Percentiles rank a stretch among this genome's conserved stretches.
phyloP scores from a whole-genome alignment of 805 yeast genomes.

The Wickerhamomyces bisporus region DNA sequence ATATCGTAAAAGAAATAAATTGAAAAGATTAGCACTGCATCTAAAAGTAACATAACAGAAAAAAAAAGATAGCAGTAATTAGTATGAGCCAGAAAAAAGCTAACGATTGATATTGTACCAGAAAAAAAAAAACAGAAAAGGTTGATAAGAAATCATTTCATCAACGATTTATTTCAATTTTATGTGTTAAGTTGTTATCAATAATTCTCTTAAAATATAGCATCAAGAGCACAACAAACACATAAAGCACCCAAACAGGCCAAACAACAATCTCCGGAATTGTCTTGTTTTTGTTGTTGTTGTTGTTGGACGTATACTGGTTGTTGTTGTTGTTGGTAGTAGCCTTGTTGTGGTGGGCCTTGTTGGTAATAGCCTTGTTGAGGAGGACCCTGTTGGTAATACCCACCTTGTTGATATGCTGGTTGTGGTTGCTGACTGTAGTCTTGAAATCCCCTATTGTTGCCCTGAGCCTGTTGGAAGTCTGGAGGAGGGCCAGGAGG shows the following conservation, averaged over 20 bases:
- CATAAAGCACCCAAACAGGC: constrained; percentile 53
- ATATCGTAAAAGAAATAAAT: too few relatives aligned
- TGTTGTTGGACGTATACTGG: constrained; percentile 50
- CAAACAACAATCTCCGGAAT: constrained; percentile 39
- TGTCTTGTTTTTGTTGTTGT: constrained; percentile 32
- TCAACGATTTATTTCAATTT: too few relatives aligned
- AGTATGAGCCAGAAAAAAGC: too few relatives aligned
- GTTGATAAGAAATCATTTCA: too few relatives aligned
- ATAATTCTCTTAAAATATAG: constrained; percentile 32
- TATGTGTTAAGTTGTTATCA: too few relatives aligned
- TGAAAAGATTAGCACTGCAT: too few relatives aligned
- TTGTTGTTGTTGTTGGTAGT: constrained; percentile 42
- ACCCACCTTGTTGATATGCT: constrained; percentile 21
- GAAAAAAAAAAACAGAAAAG: too few relatives aligned
- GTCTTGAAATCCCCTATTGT: constrained; percentile 17
- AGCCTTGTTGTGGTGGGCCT: constrained; percentile 33
- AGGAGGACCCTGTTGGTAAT: constrained; percentile 33
- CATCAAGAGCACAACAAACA: constrained; percentile 50
- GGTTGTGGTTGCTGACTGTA: constrained; percentile 19
- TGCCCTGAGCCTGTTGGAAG: constrained; percentile 1
- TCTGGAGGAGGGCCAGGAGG: constrained; percentile 13
- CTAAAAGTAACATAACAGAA: too few relatives aligned
- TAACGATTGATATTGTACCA: too few relatives aligned
- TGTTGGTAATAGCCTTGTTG: constrained; percentile 40
- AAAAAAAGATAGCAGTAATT: too few relatives aligned